A percentile compares a stretch with the other conserved stretches of the same genome.
Evolutionary conservation across 495 filamentous ascomycete genomes (phyloP).

Genomic region (Aspergillus kassunensis): DNA sequence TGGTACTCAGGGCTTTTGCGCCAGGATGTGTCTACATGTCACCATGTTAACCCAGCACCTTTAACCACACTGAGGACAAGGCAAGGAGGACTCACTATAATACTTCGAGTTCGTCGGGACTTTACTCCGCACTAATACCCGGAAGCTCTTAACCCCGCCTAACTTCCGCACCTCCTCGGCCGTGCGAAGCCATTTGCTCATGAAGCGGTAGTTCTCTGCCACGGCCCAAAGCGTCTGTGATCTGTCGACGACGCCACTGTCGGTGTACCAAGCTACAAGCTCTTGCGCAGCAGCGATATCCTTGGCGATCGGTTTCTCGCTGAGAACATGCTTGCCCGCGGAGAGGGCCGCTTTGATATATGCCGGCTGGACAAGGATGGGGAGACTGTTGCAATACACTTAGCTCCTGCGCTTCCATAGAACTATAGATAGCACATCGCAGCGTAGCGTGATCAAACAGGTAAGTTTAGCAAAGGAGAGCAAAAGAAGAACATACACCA

Average conservation of each 20-base stretch:
- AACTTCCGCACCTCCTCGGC: slow-evolving; percentile 54
- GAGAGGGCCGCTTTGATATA: slow-evolving; percentile 47
- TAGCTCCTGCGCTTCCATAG: neutral
- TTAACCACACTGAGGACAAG: neutral
- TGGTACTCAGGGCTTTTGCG: slow-evolving; percentile 67
- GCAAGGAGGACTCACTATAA: slow-evolving; percentile 38
- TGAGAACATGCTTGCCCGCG: slow-evolving; percentile 75
- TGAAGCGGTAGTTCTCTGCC: slow-evolving; percentile 74
- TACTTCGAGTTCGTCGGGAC: slow-evolving; percentile 57
- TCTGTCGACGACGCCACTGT: slow-evolving; percentile 45
- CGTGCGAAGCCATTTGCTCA: slow-evolving; percentile 52
- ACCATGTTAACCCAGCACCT: neutral
- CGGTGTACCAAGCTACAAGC: slow-evolving; percentile 59
- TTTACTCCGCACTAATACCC: slow-evolving; percentile 49
- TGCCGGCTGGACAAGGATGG: slow-evolving; percentile 35
- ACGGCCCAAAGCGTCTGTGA: slow-evolving; percentile 56
- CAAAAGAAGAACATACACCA: slow-evolving; percentile 46
- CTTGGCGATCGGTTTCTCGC: slow-evolving; percentile 79
- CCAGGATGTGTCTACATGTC: slow-evolving; percentile 61
- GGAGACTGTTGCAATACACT: slow-evolving; percentile 28
- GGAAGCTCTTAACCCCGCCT: slow-evolving; percentile 63
- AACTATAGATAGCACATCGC: no score
- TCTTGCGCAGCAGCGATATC: slow-evolving; percentile 58
- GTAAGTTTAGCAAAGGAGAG: neutral
- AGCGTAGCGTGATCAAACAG: no score